Base-by-base conservation (phyloP, 495 filamentous ascomycete genomes). In the Daldinia concentrica region DNA sequence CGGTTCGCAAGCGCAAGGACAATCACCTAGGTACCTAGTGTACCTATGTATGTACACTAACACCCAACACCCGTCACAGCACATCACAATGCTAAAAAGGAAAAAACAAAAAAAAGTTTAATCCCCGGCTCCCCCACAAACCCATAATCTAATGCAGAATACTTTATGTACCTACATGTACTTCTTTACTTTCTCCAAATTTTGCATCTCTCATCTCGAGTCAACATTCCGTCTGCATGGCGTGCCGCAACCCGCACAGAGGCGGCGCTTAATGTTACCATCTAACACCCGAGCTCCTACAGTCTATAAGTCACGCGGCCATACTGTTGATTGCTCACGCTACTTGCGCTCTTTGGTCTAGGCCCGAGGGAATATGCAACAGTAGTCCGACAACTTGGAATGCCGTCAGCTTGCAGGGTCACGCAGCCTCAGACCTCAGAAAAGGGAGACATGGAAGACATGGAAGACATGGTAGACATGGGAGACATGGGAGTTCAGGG, bases 341-440 rank as follows among this genome's bases (percentile, higher is more conserved):
- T 36, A 15, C 30, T 57, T 30, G 14, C 30, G 7, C 54, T 48
- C 11, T 19, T 36, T 57, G 7, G 29, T 57, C 54, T 34, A 57
- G 54, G 54, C 50, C 26, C 15, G 30, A 59, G 57, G 14, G 57
- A 62, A 60, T 34, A 22, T 11, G 26, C 48, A n/a, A 17, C 34
- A 14, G 50, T 26, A 30, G 9, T 5, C 27, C 26, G 30, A 54
- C 50, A 15, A 54, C 50, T 36, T 73, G 62, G 71, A 69, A 69
- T 69, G 56, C 48, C 55, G 60, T 72, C 70, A 73, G 70, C 70
- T 22, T 54, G 59, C 70, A 73, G 60, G 68, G 62, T 66, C 71
- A 73, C 61, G 65, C 58, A 59, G 64, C 60, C 37, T 63, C 59
- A 32, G 14, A 54, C 24, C 26, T 54, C 22, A 6, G 2, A 27